Base-by-base conservation (phyloP, 2,329 filamentous ascomycete genomes). In the Scedosporium apiospermum region DNA sequence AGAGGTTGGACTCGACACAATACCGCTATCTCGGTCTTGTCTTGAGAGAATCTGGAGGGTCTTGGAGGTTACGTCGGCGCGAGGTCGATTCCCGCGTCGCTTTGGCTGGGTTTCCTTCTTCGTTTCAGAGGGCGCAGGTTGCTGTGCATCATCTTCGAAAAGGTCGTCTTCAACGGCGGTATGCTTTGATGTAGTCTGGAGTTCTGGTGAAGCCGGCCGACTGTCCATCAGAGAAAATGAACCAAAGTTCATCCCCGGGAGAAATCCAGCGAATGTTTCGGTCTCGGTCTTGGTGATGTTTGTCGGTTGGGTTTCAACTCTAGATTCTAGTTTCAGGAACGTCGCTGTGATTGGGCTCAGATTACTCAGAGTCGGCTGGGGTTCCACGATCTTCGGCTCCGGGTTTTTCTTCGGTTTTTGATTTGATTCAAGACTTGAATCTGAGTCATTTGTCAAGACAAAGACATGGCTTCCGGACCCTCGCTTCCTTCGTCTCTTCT, bases 11-110 rank as follows among this genome's bases (percentile, higher is more conserved):
- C 76, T 80, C 1, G 79, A 77, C 30, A 77, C 71, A 55, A 82
- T 76, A 2, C 80, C 82, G 64, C 82, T 84, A 63, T 84, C 82
- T 64, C 82, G 84, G 63, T 84, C 81, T 18, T 71, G 68, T 57
- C 71, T 70, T 10, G 63, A 65, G 41, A 74, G 57, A 7, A 44
- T 62, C 21, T 62, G 60, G 42, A 49, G 41, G 57, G 60, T 44
- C 30, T 61, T 53, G 26, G 58, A 7, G 26, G 62, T 53, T 26
- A 30, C 9, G 30, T 38, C 60, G 53, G 12, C 21, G 58, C 55
- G 34, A 57, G 59, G 27, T 34, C 55, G 41, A n/a, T 4, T 44
- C 51, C 51, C 49, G 61, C 58, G 42, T 26, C 34, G 59, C 26
- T 21, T 21, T n/a, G 53, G 67, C 14, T 65, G 64, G 58, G 63